phyloP scores from a whole-genome alignment of 345 rosid genomes.

The Trapa bicornis region DNA sequence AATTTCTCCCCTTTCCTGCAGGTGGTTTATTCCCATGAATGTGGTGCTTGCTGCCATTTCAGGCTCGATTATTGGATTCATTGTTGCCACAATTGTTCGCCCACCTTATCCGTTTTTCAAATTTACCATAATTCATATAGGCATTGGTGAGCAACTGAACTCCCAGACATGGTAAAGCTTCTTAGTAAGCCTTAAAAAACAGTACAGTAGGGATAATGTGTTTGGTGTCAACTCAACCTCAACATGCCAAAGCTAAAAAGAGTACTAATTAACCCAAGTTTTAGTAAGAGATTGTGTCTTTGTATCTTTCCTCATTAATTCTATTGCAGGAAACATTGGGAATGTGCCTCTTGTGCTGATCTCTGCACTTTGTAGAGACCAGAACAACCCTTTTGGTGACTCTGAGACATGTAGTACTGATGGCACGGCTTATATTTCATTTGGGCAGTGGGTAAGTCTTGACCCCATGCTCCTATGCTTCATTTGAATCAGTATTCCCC shows the following conservation, averaged over 20 bases:
- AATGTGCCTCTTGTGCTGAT: conserved; percentile 95
- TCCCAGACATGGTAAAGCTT: conserved; percentile 26
- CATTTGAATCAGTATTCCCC: neutral
- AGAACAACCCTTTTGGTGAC: conserved; percentile 82
- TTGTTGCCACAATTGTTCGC: conserved; percentile 45
- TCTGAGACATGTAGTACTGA: conserved; percentile 61
- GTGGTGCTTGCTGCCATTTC: conserved; percentile 58
- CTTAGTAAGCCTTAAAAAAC: neutral
- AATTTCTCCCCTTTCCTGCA: conserved; percentile 15
- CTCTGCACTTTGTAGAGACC: conserved; percentile 84
- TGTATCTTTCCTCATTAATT: neutral
- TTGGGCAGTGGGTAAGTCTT: conserved; percentile 86
- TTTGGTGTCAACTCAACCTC: neutral
- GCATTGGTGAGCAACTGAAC: conserved; percentile 59
- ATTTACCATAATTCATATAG: conserved; percentile 78
- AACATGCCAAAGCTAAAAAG: too few species aligned
- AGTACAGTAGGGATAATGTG: neutral
- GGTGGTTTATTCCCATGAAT: conserved; percentile 98
- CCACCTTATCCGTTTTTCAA: conserved; percentile 97
- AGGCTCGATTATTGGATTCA: conserved; percentile 71
- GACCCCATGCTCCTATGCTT: too few species aligned
- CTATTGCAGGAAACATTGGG: conserved; percentile 77
- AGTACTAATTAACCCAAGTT: too few species aligned
- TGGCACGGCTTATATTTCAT: conserved; percentile 97
- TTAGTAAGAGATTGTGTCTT: too few species aligned